A percentile compares a stretch with the other conserved stretches of the same genome.
Conservation (phyloP, 2,329 filamentous ascomycete genomes). For the Verticillium alfalfae region DNA sequence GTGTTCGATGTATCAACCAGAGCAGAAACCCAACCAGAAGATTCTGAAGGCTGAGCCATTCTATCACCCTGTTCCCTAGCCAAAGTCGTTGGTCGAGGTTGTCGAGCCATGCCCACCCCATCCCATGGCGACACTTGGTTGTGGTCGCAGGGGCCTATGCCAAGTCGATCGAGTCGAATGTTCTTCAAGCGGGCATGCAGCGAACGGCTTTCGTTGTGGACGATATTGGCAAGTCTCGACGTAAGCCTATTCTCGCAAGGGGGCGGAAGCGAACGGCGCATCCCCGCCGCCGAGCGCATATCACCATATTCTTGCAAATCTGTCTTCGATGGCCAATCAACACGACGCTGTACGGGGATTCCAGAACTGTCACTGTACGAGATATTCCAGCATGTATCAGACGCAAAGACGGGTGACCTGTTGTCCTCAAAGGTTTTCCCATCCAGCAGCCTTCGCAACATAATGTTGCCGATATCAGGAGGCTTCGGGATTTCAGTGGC, state of each 20-base stretch:
- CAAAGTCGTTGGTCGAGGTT: neutral
- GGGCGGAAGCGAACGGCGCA: neutral
- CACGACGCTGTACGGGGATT: constrained; percentile 6
- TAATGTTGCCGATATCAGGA: neutral
- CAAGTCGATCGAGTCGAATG: neutral
- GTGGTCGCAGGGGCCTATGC: neutral
- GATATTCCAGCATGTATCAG: constrained; percentile 24
- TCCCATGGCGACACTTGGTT: neutral
- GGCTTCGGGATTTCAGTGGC: neutral
- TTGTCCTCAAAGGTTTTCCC: constrained; percentile 20
- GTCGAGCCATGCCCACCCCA: neutral
- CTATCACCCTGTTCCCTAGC: neutral
- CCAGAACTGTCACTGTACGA: constrained; percentile 7
- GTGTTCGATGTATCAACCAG: neutral
- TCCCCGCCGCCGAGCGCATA: neutral
- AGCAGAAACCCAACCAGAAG: neutral
- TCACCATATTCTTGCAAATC: constrained; percentile 28
- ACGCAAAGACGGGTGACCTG: constrained; percentile 25
- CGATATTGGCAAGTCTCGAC: neutral
- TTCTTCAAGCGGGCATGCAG: neutral
- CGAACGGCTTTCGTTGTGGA: neutral
- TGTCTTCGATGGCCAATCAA: constrained; percentile 26
- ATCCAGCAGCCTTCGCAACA: neutral
- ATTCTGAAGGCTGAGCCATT: neutral
- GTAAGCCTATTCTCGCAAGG: neutral